A percentile compares a stretch with the other conserved stretches of the same genome.
Evolutionary conservation across 2,329 filamentous ascomycete genomes (phyloP).

Genomic region (Alternaria postmessia): DNA sequence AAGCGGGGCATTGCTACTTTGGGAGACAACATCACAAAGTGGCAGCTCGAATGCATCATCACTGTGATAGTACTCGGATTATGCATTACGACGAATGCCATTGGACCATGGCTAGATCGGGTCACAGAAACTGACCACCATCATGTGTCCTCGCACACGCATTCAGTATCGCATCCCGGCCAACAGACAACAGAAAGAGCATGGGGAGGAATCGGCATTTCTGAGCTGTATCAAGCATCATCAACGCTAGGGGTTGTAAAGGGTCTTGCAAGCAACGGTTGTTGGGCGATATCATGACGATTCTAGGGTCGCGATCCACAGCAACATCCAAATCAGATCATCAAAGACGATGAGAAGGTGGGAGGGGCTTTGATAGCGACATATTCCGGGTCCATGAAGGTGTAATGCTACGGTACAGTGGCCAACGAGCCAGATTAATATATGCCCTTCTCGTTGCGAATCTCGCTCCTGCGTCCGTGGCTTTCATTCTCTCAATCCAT

Average conservation of each 20-base stretch:
- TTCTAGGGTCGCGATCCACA: neutral
- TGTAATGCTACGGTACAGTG: neutral
- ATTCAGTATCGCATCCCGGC: neutral
- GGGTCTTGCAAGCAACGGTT: neutral
- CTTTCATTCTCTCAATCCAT: neutral
- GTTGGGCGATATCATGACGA: slow-evolving; percentile 1
- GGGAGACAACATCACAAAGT: neutral
- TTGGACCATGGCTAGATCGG: neutral
- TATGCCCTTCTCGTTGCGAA: neutral
- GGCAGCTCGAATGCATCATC: neutral
- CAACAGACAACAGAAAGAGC: neutral
- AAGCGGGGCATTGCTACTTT: neutral
- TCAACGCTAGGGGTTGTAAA: neutral
- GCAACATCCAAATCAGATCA: neutral
- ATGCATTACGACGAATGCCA: neutral
- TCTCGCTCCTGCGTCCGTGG: neutral
- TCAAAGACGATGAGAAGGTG: neutral
- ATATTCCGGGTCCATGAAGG: neutral
- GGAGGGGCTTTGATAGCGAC: neutral
- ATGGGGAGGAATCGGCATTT: neutral
- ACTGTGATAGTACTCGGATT: neutral
- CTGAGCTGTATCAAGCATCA: neutral
- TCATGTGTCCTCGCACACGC: neutral
- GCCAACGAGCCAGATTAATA: neutral
- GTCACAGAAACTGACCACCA: neutral